Evolutionary conservation across 441 rosid species (phyloP).

Genomic region (Erodium trifolium): DNA sequence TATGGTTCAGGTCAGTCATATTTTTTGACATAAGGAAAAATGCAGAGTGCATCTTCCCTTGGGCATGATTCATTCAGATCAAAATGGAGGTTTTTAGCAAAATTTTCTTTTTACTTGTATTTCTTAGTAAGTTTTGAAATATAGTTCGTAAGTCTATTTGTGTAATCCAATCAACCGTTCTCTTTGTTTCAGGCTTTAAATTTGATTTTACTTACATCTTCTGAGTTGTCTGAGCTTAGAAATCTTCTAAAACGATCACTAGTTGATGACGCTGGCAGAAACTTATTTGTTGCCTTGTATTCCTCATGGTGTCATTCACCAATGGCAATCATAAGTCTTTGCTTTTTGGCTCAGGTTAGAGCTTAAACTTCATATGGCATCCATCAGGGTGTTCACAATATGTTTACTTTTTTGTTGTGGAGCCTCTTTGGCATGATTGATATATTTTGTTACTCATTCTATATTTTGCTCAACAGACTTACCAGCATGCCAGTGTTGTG

Average conservation of each 20-base stretch:
- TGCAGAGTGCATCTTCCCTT: neutral
- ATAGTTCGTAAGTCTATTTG: neutral
- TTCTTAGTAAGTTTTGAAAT: neutral
- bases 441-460: neutral
- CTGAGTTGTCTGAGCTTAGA: conserved; percentile 82
- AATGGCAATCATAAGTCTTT: conserved; percentile 96
- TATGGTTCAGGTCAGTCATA: conserved; percentile 88
- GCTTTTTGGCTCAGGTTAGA: conserved; percentile 89
- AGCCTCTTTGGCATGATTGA: neutral
- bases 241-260: conserved; percentile 79
- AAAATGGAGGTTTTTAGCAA: neutral
- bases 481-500: conserved; percentile 88
- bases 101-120: neutral
- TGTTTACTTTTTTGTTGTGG: neutral
- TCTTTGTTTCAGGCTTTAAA: conserved; percentile 69
- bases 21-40: conserved; percentile 11
- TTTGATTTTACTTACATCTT: conserved; percentile 95
- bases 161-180: neutral
- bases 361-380: neutral
- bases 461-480: conserved; percentile 51
- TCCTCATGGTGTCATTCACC: conserved; percentile 99
- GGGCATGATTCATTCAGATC: neutral
- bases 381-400: neutral
- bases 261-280: conserved; percentile 69
- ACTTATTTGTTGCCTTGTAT: conserved; percentile 76